A percentile compares a stretch with the other conserved stretches of the same genome.
phyloP scores from a whole-genome alignment of 225 moss, liverwort and hornwort species.

The Polytrichum formosum region DNA sequence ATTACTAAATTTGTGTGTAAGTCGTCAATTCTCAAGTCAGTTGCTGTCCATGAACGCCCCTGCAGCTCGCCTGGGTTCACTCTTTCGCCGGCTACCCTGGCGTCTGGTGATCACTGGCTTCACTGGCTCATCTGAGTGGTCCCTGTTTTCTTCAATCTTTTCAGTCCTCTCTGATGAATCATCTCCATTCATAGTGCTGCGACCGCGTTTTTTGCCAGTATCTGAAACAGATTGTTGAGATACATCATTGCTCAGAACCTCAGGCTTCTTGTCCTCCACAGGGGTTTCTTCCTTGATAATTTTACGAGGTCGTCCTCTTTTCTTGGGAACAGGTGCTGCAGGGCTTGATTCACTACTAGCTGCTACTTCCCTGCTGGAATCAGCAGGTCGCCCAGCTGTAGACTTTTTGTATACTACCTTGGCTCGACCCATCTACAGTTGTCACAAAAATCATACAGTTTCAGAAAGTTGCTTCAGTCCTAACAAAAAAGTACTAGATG shows the following conservation, averaged over 20 bases:
- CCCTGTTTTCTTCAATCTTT: slow-evolving; percentile 50
- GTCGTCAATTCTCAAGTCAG: slow-evolving; percentile 27
- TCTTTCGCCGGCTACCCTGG: slow-evolving; percentile 87
- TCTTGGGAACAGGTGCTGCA: slow-evolving; percentile 72
- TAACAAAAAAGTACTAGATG: slow-evolving; percentile 8
- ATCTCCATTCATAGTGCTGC: slow-evolving; percentile 47
- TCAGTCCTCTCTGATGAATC: slow-evolving; percentile 63
- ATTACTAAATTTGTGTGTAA: slow-evolving; percentile 12
- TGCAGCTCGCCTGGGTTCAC: slow-evolving; percentile 90
- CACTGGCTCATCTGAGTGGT: slow-evolving; percentile 54
- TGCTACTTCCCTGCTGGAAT: slow-evolving; percentile 69
- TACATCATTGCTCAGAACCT: slow-evolving; percentile 55
- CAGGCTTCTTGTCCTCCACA: slow-evolving; percentile 58
- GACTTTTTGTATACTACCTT: slow-evolving; percentile 80
- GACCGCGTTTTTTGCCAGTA: slow-evolving; percentile 71
- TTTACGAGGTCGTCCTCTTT: slow-evolving; percentile 87
- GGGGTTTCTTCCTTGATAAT: slow-evolving; percentile 69
- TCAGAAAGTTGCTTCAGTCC: slow-evolving; percentile 4
- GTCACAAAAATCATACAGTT: not conserved
- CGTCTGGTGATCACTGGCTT: slow-evolving; percentile 70
- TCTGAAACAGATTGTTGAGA: slow-evolving; percentile 61
- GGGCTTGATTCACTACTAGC: slow-evolving; percentile 69
- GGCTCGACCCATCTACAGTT: slow-evolving; percentile 81
- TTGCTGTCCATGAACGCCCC: slow-evolving; percentile 79
- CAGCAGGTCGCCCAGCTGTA: slow-evolving; percentile 40